phyloP scores from a whole-genome alignment of 805 yeast genomes.

The Wickerhamomyces tratensis region DNA sequence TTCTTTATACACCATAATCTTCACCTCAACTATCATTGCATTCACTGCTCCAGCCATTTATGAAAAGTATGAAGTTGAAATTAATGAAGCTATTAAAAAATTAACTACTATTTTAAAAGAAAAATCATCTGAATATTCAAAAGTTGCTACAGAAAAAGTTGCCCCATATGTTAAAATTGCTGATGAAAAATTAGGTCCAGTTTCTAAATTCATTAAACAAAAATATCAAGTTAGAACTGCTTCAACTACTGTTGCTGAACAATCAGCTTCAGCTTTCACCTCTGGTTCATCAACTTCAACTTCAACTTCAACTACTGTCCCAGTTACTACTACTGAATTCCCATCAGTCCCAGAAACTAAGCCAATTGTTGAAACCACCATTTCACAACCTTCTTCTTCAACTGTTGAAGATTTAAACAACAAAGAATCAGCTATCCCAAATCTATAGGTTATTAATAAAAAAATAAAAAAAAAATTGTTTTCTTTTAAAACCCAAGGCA shows the following conservation, averaged over 20 bases:
- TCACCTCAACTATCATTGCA: constrained; percentile 45
- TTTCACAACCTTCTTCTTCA: constrained; percentile 6
- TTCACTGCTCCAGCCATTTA: constrained; percentile 76
- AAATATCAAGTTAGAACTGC: constrained; percentile 56
- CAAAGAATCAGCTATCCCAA: constrained; percentile 10
- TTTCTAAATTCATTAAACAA: constrained; percentile 46
- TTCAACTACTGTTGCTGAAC: constrained; percentile 46
- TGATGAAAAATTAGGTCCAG: constrained; percentile 56
- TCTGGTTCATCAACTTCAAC: constrained; percentile 37
- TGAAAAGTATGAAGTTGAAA: constrained; percentile 64
- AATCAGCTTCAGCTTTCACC: constrained; percentile 6
- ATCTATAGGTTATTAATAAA: no score
- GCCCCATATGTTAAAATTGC: constrained; percentile 50
- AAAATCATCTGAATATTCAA: constrained; percentile 34
- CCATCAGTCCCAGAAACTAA: constrained; percentile 24
- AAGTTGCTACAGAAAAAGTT: constrained; percentile 44
- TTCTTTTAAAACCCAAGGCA: no score
- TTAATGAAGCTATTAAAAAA: constrained; percentile 52
- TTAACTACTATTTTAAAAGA: constrained; percentile 36
- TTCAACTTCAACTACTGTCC: constrained; percentile 54
- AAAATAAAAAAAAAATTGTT: no score
- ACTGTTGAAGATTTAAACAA: constrained; percentile 19
- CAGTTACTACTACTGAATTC: constrained; percentile 32
- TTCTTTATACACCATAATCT: constrained; percentile 58
- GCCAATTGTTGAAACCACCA: constrained; percentile 13